A percentile compares a stretch with the other conserved stretches of the same genome.
These are phyloP conservation scores for Bretschneidera sinensis DNA, from an alignment of 345 rosid species.

Conservation along the genomic window DNA sequence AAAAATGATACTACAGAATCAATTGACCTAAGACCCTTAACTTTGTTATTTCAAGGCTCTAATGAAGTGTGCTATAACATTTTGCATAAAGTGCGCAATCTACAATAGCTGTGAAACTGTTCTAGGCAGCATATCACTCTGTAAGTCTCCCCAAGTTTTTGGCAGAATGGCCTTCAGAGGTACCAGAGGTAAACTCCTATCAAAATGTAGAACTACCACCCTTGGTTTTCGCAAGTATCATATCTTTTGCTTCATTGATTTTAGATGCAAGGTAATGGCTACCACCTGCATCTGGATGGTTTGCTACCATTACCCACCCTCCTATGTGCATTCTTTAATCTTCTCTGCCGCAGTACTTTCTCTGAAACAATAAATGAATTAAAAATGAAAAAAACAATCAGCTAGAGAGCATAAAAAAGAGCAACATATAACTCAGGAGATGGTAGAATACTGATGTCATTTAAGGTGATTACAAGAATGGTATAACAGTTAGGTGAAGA, in stretches of 20 bases:
- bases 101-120: background rate
- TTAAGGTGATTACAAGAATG: background rate
- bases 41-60: background rate
- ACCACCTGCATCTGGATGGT: constrained; percentile 76
- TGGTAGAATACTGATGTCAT: background rate
- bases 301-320: too few species aligned
- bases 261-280: constrained; percentile 68
- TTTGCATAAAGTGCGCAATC: background rate
- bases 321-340: constrained; percentile 55
- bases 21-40: too few species aligned
- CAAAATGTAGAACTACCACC: constrained; percentile 50
- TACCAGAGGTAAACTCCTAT: background rate
- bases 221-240: constrained; percentile 53
- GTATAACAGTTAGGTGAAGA: background rate
- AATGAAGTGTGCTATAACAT: background rate
- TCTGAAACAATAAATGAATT: constrained; percentile 23
- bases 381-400: background rate
- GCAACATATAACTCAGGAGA: background rate
- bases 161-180: too few species aligned
- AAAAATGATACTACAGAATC: too few species aligned
- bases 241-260: constrained; percentile 60
- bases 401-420: background rate
- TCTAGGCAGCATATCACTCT: background rate
- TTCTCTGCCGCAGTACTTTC: constrained; percentile 45
- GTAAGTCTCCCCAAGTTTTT: background rate